Percentiles rank a stretch among this genome's conserved stretches.
Evolutionary conservation across 306 rosid species (phyloP).

Genomic region (Glycine soja): DNA sequence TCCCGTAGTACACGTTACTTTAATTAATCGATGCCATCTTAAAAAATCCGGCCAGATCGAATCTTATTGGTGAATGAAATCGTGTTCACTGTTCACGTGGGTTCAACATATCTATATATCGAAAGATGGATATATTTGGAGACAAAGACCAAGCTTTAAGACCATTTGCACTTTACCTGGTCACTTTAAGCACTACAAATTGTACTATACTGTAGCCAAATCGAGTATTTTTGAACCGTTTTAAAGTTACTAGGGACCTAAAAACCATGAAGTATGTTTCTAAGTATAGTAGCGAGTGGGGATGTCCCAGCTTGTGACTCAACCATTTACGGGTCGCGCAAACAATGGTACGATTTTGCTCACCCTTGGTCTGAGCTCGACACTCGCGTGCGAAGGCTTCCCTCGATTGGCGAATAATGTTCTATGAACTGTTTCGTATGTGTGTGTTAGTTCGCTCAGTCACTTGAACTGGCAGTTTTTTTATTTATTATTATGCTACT

Average conservation of each 20-base stretch:
- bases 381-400: slow-evolving; percentile 49
- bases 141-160: slow-evolving; percentile 58
- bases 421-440: slow-evolving; percentile 25
- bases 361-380: slow-evolving; percentile 34
- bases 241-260: neutral
- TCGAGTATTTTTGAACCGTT: slow-evolving; percentile 29
- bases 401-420: slow-evolving; percentile 49
- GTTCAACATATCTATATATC: slow-evolving; percentile 44
- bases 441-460: slow-evolving; percentile 1
- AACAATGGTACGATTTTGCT: slow-evolving; percentile 43
- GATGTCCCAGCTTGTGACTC: slow-evolving; percentile 40
- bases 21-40: slow-evolving; percentile 36
- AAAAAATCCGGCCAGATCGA: slow-evolving; percentile 46
- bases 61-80: slow-evolving; percentile 71
- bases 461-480: neutral
- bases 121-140: slow-evolving; percentile 34
- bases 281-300: slow-evolving; percentile 47
- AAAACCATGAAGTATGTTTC: slow-evolving; percentile 33
- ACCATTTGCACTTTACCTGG: slow-evolving; percentile 38
- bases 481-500: too few species aligned
- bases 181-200: slow-evolving; percentile 8
- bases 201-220: slow-evolving; percentile 33
- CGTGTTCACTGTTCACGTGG: slow-evolving; percentile 63
- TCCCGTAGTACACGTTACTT: slow-evolving; percentile 35
- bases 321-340: slow-evolving; percentile 40